Evolutionary conservation across 2,329 filamentous ascomycete species (phyloP), one percentile per base, ranked within the genome.

Genomic region (Fusarium dlaminii): DNA sequence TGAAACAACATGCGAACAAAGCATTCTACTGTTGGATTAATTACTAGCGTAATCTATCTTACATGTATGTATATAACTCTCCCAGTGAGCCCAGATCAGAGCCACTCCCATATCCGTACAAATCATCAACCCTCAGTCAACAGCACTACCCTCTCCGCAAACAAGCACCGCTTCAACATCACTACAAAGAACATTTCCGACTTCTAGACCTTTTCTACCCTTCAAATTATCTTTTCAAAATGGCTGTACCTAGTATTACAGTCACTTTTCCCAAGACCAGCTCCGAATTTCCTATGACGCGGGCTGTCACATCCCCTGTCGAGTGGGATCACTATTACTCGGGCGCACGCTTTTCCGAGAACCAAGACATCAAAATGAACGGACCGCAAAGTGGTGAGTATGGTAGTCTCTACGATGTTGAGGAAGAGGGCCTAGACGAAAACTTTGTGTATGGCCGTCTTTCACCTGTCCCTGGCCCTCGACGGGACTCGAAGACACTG

Each of bases 281-380:
- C 20, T 9, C 36, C 11, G 34, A 6, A 17, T 18, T 11, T 4
- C 11, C 24, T 4, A n/a, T 17, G 15, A n/a, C 51, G 15, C 20
- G 51, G 27, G 11, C 15, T 6, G 20, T 17, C 9, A 55, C 36
- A n/a, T 29, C 51, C 15, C 51, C 51, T 9, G 15, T 55, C 8
- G 34, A 55, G 11, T 55, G 51, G 36, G 20, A 55, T n/a, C 51
- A 55, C 11, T 29, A 40, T 39, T 42, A 55, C 20, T 55, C 49
- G 18, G n/a, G 34, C 18, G 12, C 49, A 36, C n/a, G 9, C 32
- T 52, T 9, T 8, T 36, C 32, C 18, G 18, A 18, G 37, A 55
- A 42, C 15, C 36, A 3, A 40, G 36, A 30, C 6, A 29, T n/a
- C 5, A 13, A 40, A 7, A 42, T 42, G 36, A n/a, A 39, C 15